These are phyloP conservation scores for Gossypium thurberi DNA, from an alignment of 345 rosid genomes.

Conservation along the genomic window DNA sequence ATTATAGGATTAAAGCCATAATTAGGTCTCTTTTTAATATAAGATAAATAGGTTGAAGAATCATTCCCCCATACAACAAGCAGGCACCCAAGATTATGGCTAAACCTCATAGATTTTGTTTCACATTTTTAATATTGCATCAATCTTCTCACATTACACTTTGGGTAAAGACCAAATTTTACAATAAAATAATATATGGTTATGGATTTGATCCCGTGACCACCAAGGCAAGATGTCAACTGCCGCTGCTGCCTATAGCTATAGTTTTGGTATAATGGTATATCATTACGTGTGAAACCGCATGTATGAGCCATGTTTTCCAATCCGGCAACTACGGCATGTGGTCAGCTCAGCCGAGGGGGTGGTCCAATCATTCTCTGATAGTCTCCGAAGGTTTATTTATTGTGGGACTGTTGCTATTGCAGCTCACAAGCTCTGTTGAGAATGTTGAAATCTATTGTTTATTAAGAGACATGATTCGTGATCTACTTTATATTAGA, in stretches of 20 bases:
- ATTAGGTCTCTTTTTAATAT: too few relatives aligned
- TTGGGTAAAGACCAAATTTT: neutral
- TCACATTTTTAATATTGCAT: neutral
- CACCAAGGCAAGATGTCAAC: neutral
- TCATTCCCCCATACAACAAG: too few relatives aligned
- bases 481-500: neutral
- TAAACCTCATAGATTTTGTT: neutral
- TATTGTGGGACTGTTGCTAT: too few relatives aligned
- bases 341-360: neutral
- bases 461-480: neutral
- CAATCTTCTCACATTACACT: neutral
- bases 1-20: too few relatives aligned
- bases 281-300: neutral
- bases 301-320: neutral
- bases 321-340: constrained; percentile 11
- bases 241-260: neutral
- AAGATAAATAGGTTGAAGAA: too few relatives aligned
- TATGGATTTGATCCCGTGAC: neutral
- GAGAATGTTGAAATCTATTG: too few relatives aligned
- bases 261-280: neutral
- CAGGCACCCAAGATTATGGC: too few relatives aligned
- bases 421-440: neutral
- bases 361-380: neutral
- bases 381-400: too few relatives aligned
- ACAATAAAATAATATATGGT: neutral